Evolutionary conservation across 1,284 basidiomycete species (phyloP).

Genomic region (Ustilago nuda): DNA sequence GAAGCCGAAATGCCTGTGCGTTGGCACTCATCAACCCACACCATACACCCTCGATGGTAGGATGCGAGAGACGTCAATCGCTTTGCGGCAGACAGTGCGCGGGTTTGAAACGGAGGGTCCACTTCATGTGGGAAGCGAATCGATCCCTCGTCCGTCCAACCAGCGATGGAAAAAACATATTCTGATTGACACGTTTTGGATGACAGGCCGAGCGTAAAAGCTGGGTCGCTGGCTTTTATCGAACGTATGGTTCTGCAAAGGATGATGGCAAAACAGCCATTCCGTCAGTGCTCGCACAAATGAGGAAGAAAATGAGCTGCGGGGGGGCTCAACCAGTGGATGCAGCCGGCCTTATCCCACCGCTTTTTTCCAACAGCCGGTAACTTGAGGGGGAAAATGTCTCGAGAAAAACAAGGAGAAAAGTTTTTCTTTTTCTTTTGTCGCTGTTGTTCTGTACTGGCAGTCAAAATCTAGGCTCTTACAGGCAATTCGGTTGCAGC

Average conservation of each 20-base stretch:
- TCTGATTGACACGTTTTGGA: slow-evolving; percentile 34
- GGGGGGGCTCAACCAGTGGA: slow-evolving; percentile 15
- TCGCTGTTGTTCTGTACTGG: not conserved
- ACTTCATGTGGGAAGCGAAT: not conserved
- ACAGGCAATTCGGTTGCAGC: slow-evolving; percentile 13
- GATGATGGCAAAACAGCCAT: not conserved
- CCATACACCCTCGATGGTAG: not conserved
- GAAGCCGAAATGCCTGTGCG: not conserved
- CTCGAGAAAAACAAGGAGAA: not conserved
- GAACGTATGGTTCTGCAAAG: not conserved
- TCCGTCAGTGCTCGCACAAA: not conserved
- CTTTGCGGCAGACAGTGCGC: not conserved
- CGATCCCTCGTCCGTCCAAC: slow-evolving; percentile 12
- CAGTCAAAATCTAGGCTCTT: slow-evolving; percentile 24
- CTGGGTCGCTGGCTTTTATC: slow-evolving; percentile 10
- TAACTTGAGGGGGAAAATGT: not conserved
- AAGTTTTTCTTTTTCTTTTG: not conserved
- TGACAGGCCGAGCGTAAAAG: slow-evolving; percentile 32
- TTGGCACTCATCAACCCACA: not conserved
- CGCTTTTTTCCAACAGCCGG: not conserved
- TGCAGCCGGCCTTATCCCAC: slow-evolving; percentile 11
- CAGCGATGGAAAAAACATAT: slow-evolving; percentile 21
- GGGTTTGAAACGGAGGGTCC: slow-evolving; percentile 10
- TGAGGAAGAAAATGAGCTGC: not conserved
- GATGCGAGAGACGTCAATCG: not conserved